Conservation (phyloP, 208 protist species). For the Naegleria fowleri region DNA sequence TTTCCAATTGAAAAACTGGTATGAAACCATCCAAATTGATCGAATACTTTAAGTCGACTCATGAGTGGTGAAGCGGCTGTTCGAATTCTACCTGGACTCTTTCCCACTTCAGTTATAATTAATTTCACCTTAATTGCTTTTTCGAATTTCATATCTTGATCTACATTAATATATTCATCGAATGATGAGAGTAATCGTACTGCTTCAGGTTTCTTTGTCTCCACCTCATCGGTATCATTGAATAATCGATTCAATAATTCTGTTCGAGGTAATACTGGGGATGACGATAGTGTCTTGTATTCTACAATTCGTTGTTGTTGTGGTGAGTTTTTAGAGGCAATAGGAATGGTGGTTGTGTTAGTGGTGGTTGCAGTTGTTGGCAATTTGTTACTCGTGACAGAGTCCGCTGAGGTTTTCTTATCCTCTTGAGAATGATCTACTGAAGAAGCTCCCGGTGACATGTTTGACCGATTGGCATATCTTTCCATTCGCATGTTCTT, state of each 20-base stretch:
- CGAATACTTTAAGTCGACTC: not conserved
- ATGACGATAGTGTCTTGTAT: not conserved
- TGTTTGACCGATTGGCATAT: not conserved
- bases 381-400: not conserved
- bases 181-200: not conserved
- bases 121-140: not conserved
- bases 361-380: not conserved
- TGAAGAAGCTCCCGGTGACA: not conserved
- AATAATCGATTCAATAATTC: constrained; percentile 1
- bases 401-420: not conserved
- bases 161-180: not conserved
- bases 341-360: not conserved
- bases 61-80: not conserved
- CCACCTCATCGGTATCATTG: not conserved
- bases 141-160: not conserved
- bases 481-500: not conserved
- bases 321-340: not conserved
- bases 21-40: constrained; percentile 3
- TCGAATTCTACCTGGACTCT: not conserved
- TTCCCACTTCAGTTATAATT: not conserved
- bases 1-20: not conserved
- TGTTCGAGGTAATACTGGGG: not conserved
- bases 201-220: not conserved
- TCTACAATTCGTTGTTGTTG: not conserved
- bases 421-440: not conserved